phyloP scores from a whole-genome alignment of 352 stramenopile genomes.

The Phytophthora pinifolia region DNA sequence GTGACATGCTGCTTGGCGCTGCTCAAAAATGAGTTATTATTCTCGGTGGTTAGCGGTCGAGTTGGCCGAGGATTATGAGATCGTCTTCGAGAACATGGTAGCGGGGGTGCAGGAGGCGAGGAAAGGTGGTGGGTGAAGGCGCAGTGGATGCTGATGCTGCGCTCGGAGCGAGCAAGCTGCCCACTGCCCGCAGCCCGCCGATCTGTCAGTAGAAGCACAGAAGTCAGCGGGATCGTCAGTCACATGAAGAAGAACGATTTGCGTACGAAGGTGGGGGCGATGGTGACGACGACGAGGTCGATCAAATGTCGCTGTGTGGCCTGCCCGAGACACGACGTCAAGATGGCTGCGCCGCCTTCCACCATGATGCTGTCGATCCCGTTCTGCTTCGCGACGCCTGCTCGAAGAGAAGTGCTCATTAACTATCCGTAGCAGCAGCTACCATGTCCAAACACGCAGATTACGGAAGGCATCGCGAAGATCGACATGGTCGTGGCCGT shows the following conservation, averaged over 20 bases:
- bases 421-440: background rate
- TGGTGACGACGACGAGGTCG: slow-evolving; percentile 70
- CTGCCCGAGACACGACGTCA: slow-evolving; percentile 67
- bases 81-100: slow-evolving; percentile 48
- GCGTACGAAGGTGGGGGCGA: slow-evolving; percentile 80
- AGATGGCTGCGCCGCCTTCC: slow-evolving; percentile 76
- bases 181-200: slow-evolving; percentile 56
- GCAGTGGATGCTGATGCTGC: slow-evolving; percentile 3
- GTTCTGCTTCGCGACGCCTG: slow-evolving; percentile 38
- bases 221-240: slow-evolving; percentile 1
- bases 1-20: too few species aligned
- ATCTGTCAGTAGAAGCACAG: slow-evolving; percentile 33
- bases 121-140: slow-evolving; percentile 16
- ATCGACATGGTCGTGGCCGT: slow-evolving; percentile 44
- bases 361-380: slow-evolving; percentile 78
- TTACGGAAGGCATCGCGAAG: slow-evolving; percentile 62
- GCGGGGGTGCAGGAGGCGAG: slow-evolving; percentile 31
- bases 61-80: slow-evolving; percentile 45
- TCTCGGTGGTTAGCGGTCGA: too few species aligned
- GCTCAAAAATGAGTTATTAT: too few species aligned
- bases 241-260: background rate
- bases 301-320: slow-evolving; percentile 45
- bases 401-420: background rate
- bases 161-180: slow-evolving; percentile 19
- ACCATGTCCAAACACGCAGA: slow-evolving; percentile 6